Conservation (phyloP, 768 basidiomycete genomes). For the Tulasnella sp. region DNA sequence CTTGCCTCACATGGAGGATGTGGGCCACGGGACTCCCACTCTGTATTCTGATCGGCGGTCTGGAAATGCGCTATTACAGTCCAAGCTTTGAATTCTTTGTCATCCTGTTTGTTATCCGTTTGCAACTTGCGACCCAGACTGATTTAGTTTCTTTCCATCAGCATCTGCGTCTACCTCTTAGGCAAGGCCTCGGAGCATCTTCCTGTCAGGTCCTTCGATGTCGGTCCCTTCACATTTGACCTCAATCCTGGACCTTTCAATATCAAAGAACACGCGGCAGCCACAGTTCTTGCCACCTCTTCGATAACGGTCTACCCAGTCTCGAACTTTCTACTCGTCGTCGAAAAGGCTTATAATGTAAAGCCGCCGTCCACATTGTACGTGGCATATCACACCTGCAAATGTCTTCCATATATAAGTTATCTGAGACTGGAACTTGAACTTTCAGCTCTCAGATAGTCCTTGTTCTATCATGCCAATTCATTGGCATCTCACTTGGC, state of each 20-base stretch:
- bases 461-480: neutral
- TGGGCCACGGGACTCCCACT: conserved; percentile 67
- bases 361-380: no score
- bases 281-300: conserved; percentile 82
- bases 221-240: conserved; percentile 52
- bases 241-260: conserved; percentile 95
- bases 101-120: conserved; percentile 54
- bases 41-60: conserved; percentile 44
- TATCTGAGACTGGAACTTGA: neutral
- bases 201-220: conserved; percentile 32
- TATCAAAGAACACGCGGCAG: conserved; percentile 90
- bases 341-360: conserved; percentile 60
- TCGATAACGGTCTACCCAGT: conserved; percentile 39
- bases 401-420: no score
- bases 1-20: conserved; percentile 81
- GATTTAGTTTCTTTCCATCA: conserved; percentile 25
- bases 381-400: no score
- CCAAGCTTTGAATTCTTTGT: conserved; percentile 71
- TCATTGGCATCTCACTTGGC: neutral
- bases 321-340: conserved; percentile 76
- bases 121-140: conserved; percentile 16
- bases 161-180: conserved; percentile 76
- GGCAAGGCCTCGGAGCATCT: conserved; percentile 76
- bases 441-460: neutral
- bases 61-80: conserved; percentile 82